Percentiles rank a stretch among this genome's conserved stretches.
phyloP scores from a whole-genome alignment of 208 protist genomes.

The Trypanosoma scelopori region DNA sequence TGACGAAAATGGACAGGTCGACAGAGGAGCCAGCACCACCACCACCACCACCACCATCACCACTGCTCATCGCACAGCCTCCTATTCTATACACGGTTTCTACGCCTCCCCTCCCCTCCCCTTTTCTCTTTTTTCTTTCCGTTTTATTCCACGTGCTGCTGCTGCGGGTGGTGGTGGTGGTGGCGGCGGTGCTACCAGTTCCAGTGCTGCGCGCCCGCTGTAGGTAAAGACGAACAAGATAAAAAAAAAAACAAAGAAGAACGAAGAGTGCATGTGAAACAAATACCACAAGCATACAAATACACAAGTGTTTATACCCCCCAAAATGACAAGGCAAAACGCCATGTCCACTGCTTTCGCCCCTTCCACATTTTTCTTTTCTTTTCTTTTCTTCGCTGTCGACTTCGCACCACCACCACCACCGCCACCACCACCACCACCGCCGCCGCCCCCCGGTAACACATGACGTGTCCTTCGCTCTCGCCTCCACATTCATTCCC shows the following conservation, averaged over 20 bases:
- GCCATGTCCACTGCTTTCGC: not conserved
- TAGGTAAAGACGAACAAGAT: no score
- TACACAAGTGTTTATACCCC: constrained; percentile 17
- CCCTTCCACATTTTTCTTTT: constrained; percentile 16
- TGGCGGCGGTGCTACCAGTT: no score
- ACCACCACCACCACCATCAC: not conserved
- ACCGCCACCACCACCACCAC: no score
- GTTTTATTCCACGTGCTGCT: no score
- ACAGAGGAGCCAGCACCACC: constrained; percentile 5
- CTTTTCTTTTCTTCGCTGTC: constrained; percentile 17
- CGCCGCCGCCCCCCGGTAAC: no score
- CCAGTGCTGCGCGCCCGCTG: no score
- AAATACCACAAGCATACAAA: constrained; percentile 1
- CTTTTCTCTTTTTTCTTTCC: not conserved
- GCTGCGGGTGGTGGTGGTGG: not conserved
- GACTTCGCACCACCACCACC: no score
- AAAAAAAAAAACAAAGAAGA: constrained; percentile 16
- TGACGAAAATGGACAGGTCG: constrained; percentile 17
- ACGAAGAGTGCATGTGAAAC: not conserved
- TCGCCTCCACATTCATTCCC: no score
- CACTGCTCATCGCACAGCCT: constrained; percentile 5
- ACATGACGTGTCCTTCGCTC: no score
- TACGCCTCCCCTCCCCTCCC: not conserved
- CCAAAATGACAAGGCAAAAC: constrained; percentile 21
- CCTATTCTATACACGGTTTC: not conserved